A percentile compares a stretch with the other conserved stretches of the same genome.
Evolutionary conservation across 164 flowering plant genomes (phyloP).

Genomic region (Vitis vinifera): DNA sequence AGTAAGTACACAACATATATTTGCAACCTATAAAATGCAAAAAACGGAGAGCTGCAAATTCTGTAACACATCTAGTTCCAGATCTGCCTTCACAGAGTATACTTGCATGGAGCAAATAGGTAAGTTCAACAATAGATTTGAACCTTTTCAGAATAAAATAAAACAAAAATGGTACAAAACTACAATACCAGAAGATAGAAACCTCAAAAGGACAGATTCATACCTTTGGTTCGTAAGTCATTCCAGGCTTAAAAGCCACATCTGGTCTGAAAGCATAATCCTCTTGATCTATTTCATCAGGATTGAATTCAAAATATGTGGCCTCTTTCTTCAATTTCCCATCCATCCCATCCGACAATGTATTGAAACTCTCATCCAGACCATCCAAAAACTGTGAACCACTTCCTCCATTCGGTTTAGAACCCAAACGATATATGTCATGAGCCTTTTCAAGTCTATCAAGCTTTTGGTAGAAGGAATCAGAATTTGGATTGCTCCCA

Average conservation of each 20-base stretch:
- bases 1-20: too few relatives aligned
- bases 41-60: too few relatives aligned
- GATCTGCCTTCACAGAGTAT: neutral
- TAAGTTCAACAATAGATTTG: neutral
- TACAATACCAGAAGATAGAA: neutral
- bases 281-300: conserved; percentile 44
- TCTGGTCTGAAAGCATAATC: conserved; percentile 71
- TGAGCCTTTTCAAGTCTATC: conserved; percentile 43
- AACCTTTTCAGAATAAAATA: neutral
- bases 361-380: conserved; percentile 44
- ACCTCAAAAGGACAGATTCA: neutral
- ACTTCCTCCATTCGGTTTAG: conserved; percentile 10
- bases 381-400: conserved; percentile 27
- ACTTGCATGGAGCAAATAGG: neutral
- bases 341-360: conserved; percentile 75
- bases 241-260: conserved; percentile 31
- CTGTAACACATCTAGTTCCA: neutral
- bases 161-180: neutral
- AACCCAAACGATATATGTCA: conserved; percentile 25
- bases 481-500: conserved; percentile 26
- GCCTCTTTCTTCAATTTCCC: conserved; percentile 72
- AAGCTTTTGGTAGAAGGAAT: conserved; percentile 48
- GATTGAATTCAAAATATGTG: conserved; percentile 44
- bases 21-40: too few relatives aligned
- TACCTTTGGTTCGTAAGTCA: conserved; percentile 55